A percentile compares a stretch with the other conserved stretches of the same genome.
phyloP scores from a whole-genome alignment of 805 yeast genomes.

The Zygosaccharomyces siamensis region DNA sequence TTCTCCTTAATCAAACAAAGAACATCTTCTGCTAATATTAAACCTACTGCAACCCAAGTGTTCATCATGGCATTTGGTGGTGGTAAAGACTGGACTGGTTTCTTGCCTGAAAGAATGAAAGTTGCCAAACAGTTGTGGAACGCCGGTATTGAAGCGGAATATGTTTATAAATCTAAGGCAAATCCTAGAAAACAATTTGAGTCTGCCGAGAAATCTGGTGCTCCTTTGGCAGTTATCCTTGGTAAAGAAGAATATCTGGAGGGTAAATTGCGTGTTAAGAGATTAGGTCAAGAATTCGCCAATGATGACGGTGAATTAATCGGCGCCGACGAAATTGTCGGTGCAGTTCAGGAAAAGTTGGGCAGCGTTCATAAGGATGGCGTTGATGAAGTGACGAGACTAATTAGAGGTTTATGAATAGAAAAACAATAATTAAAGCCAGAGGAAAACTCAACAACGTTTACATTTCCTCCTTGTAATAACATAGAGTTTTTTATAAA shows the following conservation, averaged over 20 bases:
- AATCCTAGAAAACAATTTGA: constrained; percentile 95
- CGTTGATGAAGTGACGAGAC: constrained; percentile 57
- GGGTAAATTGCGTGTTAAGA: constrained; percentile 81
- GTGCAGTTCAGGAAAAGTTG: constrained; percentile 46
- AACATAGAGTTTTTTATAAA: background rate
- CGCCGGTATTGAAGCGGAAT: constrained; percentile 86
- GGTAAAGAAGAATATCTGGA: constrained; percentile 87
- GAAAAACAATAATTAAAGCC: background rate
- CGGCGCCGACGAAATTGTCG: constrained; percentile 54
- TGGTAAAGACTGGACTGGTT: constrained; percentile 94
- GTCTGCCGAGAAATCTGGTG: constrained; percentile 93
- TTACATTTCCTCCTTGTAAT: no score
- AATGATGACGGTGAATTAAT: constrained; percentile 85
- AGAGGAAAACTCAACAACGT: background rate
- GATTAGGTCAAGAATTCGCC: constrained; percentile 81
- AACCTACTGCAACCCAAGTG: constrained; percentile 87
- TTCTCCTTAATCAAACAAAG: constrained; percentile 85
- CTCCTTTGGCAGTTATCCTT: constrained; percentile 82
- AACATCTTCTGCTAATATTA: constrained; percentile 53
- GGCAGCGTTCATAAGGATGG: constrained; percentile 51
- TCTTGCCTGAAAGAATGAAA: constrained; percentile 84
- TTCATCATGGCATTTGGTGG: constrained; percentile 98
- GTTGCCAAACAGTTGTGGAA: constrained; percentile 81
- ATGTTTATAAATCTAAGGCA: constrained; percentile 86
- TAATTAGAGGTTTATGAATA: constrained; percentile 49